These are phyloP conservation scores for Lactarius pseudohatsudake DNA, from an alignment of 768 basidiomycete genomes.

Conservation along the genomic window DNA sequence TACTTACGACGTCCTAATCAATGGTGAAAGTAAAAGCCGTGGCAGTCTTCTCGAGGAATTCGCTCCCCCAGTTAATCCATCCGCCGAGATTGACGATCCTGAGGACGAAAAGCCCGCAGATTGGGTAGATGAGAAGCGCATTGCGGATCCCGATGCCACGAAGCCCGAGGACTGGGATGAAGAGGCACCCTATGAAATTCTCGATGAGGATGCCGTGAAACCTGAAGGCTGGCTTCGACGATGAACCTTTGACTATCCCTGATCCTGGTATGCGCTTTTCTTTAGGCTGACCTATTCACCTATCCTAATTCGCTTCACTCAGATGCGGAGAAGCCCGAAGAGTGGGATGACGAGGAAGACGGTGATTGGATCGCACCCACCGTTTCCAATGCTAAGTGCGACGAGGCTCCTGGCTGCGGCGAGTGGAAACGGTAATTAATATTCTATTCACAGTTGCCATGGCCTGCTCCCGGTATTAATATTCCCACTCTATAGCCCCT, in stretches of 20 bases:
- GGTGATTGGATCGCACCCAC: constrained; percentile 97
- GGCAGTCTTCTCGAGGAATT: constrained; percentile 94
- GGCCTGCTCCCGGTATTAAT: not conserved
- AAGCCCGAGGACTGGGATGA: constrained; percentile 99
- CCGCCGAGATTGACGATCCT: constrained; percentile 90
- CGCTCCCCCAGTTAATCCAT: constrained; percentile 88
- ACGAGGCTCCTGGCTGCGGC: constrained; percentile 90
- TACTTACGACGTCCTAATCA: constrained; percentile 89
- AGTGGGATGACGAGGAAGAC: constrained; percentile 99
- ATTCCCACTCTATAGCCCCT: constrained; percentile 49
- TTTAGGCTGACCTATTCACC: not conserved
- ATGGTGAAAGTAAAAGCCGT: constrained; percentile 75
- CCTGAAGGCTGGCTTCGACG: constrained; percentile 95
- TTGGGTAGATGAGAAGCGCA: constrained; percentile 91
- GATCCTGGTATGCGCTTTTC: constrained; percentile 67
- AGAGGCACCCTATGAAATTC: constrained; percentile 89
- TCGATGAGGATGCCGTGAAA: constrained; percentile 82
- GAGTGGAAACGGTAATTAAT: constrained; percentile 77
- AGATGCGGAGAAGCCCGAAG: constrained; percentile 94
- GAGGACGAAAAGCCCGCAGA: constrained; percentile 85
- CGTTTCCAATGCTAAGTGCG: constrained; percentile 87
- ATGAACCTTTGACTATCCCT: constrained; percentile 76
- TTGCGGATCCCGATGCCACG: constrained; percentile 77
- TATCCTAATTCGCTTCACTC: constrained; percentile 2
- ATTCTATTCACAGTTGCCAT: constrained; percentile 12